Percentiles rank a stretch among this genome's conserved stretches.
phyloP scores from a whole-genome alignment of 441 rosid species.

The Arabidopsis hybrid region DNA sequence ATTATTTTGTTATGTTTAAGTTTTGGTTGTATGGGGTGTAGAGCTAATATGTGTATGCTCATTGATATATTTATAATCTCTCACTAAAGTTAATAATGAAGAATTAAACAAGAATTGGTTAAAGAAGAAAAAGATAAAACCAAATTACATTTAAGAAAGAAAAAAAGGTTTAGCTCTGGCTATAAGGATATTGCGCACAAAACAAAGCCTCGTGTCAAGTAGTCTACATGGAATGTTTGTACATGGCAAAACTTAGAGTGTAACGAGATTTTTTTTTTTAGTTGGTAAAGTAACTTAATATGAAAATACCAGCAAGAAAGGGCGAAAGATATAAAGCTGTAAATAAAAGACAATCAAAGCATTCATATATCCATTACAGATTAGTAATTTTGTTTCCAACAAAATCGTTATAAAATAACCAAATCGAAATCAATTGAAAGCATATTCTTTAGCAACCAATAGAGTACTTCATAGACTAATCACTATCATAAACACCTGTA shows the following conservation, averaged over 20 bases:
- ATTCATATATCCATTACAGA: not conserved
- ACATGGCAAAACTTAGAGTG: not conserved
- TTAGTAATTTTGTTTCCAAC: not conserved
- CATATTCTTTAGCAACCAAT: not conserved
- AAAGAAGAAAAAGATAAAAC: too few relatives aligned
- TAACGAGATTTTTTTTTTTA: not conserved
- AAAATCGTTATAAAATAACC: not conserved
- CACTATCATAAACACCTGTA: constrained; percentile 7
- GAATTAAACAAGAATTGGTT: too few relatives aligned
- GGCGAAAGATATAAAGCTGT: not conserved
- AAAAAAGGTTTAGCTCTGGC: too few relatives aligned
- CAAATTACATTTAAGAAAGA: too few relatives aligned
- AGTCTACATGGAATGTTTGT: not conserved
- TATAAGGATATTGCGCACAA: too few relatives aligned
- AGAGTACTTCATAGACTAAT: not conserved
- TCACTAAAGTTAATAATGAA: too few relatives aligned
- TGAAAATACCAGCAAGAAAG: not conserved
- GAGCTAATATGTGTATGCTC: too few relatives aligned
- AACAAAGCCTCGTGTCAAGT: constrained; percentile 5
- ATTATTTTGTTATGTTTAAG: too few relatives aligned
- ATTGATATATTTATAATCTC: too few relatives aligned
- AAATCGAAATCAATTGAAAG: constrained; percentile 1
- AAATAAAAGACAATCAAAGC: not conserved
- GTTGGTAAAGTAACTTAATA: too few relatives aligned
- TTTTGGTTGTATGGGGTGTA: too few relatives aligned